These are phyloP conservation scores for Stellera chamaejasme DNA, from an alignment of 345 rosid genomes.

Conservation along the genomic window DNA sequence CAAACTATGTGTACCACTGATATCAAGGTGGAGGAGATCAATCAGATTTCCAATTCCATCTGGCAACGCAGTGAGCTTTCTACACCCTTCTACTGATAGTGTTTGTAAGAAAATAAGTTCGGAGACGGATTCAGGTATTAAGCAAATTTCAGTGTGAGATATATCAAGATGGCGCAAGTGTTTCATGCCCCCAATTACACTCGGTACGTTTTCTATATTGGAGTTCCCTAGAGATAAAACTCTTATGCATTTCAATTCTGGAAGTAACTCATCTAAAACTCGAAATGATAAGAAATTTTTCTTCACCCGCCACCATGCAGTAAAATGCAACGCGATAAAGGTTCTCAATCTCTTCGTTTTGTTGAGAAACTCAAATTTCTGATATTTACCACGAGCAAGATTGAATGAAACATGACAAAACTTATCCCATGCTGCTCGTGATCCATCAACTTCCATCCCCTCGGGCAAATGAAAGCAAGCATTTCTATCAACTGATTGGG, in stretches of 20 bases:
- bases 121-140: constrained; percentile 3
- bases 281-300: neutral
- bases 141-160: neutral
- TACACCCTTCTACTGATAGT: constrained; percentile 15
- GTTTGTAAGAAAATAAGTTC: constrained; percentile 11
- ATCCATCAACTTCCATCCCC: neutral
- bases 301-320: neutral
- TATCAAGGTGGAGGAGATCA: constrained; percentile 21
- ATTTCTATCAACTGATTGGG: constrained; percentile 11
- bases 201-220: constrained; percentile 1
- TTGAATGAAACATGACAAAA: constrained; percentile 10
- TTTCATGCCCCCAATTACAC: constrained; percentile 7
- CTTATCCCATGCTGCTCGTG: neutral
- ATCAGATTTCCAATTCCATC: constrained; percentile 8
- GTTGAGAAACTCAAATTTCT: constrained; percentile 6
- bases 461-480: constrained; percentile 5
- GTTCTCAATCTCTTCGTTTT: constrained; percentile 10
- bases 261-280: constrained; percentile 7
- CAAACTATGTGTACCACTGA: constrained; percentile 6
- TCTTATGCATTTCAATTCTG: constrained; percentile 10
- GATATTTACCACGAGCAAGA: neutral
- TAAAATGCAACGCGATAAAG: constrained; percentile 6
- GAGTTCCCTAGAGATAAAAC: constrained; percentile 14
- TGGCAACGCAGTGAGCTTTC: constrained; percentile 13
- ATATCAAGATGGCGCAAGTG: neutral